Base-by-base conservation (phyloP, 805 yeast genomes). In the Starmerella tilneyi region DNA sequence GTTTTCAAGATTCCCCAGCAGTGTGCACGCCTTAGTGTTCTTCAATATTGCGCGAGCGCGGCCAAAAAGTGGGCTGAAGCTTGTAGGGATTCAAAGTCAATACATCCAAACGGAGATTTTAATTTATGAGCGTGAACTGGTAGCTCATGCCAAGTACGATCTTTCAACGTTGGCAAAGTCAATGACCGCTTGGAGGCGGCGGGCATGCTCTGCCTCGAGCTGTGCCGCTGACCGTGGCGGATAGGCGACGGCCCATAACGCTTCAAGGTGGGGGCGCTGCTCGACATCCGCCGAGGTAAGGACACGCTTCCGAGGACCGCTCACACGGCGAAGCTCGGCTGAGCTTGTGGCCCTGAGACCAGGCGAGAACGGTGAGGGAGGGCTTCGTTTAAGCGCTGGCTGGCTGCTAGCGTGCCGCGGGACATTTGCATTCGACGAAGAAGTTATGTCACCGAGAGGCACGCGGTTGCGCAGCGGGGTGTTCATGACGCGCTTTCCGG, bases 151-250 rank as follows among this genome's bases (percentile, higher is more conserved):
- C 15, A 22, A 23, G 19, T 41, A 45, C 8, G 27, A 17, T 4
- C 50, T 30, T 31, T 51, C 54, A 16, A 51, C 33, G 30, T 51
- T 51, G 16, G 51, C 52, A 21, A 51, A 49, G 11, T 48, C 54
- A 9, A 51, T 29, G 7, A 37, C 37, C 5, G 31, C 45, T 20
- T 27, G 33, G 13, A 46, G 39, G 5, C 32, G 36, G 4, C 24
- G 15, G 16, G 26, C 21, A 22, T 45, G 37, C 15, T 29, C 24
- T 8, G 23, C 24, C n/a, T 24, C 20, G 11, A 44, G 31, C 9
- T 26, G 26, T 17, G 26, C 24, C 12, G 26, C 26, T 32, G 33
- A 27, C 23, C 4, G 5, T 2, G 34, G 33, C 17, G 30, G 38
- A 41, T 12, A 29, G 5, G 11, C 11, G 2, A 40, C 24, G 24